Percentiles rank a stretch among this genome's conserved stretches.
Conservation (phyloP, 2,329 filamentous ascomycete species). For the Aspergillus puulaauensis region DNA sequence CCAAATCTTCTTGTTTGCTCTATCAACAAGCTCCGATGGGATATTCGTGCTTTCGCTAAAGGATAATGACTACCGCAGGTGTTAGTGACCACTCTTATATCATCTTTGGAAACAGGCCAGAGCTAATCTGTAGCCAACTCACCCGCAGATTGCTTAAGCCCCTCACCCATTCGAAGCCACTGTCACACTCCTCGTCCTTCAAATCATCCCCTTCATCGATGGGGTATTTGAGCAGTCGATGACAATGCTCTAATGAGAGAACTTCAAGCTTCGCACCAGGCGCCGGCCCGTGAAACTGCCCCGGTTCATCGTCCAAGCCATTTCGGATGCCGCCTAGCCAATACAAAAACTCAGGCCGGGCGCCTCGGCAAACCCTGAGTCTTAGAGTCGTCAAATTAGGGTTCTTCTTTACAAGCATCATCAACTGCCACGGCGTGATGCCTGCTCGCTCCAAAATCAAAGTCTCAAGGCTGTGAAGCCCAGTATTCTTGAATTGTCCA, state of each 20-base stretch:
- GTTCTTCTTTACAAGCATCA: conserved; percentile 32
- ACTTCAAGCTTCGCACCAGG: conserved; percentile 24
- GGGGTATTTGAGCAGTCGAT: conserved; percentile 15
- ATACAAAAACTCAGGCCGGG: conserved; percentile 33
- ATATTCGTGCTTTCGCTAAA: conserved; percentile 26
- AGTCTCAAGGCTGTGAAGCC: conserved; percentile 26
- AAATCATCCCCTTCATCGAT: conserved; percentile 10
- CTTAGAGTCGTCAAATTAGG: conserved; percentile 27
- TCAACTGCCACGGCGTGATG: conserved; percentile 35
- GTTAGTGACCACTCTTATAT: neutral
- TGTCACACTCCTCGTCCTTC: conserved; percentile 15
- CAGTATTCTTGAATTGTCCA: conserved; percentile 21
- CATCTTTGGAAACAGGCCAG: neutral
- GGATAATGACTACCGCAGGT: conserved; percentile 25
- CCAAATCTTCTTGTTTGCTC: conserved; percentile 27
- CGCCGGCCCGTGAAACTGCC: neutral
- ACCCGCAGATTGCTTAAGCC: conserved; percentile 24
- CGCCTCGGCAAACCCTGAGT: conserved; percentile 33
- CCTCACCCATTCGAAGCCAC: conserved; percentile 29
- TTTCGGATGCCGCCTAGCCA: conserved; percentile 30
- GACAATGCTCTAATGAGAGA: conserved; percentile 31
- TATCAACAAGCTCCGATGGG: conserved; percentile 21
- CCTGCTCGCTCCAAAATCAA: conserved; percentile 34
- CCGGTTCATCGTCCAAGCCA: conserved; percentile 11
- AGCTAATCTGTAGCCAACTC: neutral